Conservation (phyloP, 2,329 filamentous ascomycete species). For the Ustulina deusta region DNA sequence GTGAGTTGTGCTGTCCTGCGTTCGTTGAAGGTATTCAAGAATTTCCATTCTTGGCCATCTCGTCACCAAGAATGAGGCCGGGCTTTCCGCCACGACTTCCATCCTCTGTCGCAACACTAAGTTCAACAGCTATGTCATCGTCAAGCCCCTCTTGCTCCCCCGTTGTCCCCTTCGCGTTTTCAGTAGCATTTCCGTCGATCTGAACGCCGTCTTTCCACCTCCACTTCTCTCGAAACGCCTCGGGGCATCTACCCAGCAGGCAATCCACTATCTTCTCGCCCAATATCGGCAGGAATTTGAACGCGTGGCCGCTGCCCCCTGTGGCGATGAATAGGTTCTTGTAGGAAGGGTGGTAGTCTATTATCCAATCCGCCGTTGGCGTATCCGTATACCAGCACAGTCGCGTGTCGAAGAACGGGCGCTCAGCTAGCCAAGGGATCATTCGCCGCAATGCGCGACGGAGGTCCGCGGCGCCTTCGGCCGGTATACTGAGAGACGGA, state of each 20-base stretch:
- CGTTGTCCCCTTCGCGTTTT: conserved; percentile 60
- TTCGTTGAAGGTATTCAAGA: no score
- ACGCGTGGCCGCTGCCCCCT: conserved; percentile 73
- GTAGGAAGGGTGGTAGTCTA: conserved; percentile 75
- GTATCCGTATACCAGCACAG: conserved; percentile 85
- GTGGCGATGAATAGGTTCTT: conserved; percentile 70
- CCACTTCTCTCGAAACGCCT: conserved; percentile 69
- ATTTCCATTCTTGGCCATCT: conserved; percentile 26
- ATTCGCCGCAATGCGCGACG: conserved; percentile 71
- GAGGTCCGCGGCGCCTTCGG: conserved; percentile 71
- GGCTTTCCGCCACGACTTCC: conserved; percentile 64
- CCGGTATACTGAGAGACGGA: conserved; percentile 62
- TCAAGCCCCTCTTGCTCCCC: neutral
- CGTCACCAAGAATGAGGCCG: conserved; percentile 59
- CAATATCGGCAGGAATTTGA: conserved; percentile 76
- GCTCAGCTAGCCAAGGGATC: conserved; percentile 66
- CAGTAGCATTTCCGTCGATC: neutral
- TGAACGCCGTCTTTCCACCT: conserved; percentile 65
- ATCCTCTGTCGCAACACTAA: conserved; percentile 62
- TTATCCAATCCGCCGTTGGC: conserved; percentile 75
- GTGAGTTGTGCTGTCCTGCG: no score
- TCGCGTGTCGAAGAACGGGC: conserved; percentile 71
- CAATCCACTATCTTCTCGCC: conserved; percentile 71
- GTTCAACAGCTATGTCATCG: conserved; percentile 49
- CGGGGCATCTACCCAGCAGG: conserved; percentile 59